Evolutionary conservation across 768 basidiomycete species (phyloP).

Genomic region (Epithele typhae): DNA sequence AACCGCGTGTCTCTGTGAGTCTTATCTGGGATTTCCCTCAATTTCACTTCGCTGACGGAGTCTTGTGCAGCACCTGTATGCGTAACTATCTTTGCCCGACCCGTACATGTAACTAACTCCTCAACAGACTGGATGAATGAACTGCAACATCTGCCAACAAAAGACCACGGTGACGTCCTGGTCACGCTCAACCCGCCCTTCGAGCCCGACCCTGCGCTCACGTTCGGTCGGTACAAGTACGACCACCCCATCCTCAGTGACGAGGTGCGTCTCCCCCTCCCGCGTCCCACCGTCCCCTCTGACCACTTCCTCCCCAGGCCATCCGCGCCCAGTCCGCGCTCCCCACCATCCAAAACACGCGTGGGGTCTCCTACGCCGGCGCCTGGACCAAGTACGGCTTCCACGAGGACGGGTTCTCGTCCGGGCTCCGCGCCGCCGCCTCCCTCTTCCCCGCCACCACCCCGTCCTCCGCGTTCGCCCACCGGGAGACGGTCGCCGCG

Average conservation of each 20-base stretch:
- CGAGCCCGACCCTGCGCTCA: conserved; percentile 39
- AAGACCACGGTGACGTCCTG: conserved; percentile 55
- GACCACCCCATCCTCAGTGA: conserved; percentile 65
- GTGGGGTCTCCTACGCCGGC: conserved; percentile 58
- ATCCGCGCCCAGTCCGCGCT: conserved; percentile 52
- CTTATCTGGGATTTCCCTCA: not conserved
- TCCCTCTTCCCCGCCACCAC: conserved; percentile 10
- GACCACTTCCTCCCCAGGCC: conserved; percentile 31
- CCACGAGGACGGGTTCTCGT: conserved; percentile 74
- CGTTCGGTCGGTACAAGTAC: conserved; percentile 50
- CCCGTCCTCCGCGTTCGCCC: conserved; percentile 1
- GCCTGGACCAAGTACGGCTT: conserved; percentile 78
- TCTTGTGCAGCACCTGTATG: too few species aligned
- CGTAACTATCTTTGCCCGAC: too few species aligned
- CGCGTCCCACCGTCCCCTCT: not conserved
- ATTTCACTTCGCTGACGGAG: too few species aligned
- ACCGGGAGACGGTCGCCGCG: conserved; percentile 19
- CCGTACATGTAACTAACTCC: conserved; percentile 4
- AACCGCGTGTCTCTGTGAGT: conserved; percentile 59
- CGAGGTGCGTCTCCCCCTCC: conserved; percentile 31
- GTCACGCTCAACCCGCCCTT: conserved; percentile 74
- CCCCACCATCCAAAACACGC: conserved; percentile 53
- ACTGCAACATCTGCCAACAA: conserved; percentile 60
- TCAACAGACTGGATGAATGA: conserved; percentile 74
- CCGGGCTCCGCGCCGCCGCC: conserved; percentile 35